phyloP scores from a whole-genome alignment of 1,284 basidiomycete genomes.

The Cryptococcus sp. region DNA sequence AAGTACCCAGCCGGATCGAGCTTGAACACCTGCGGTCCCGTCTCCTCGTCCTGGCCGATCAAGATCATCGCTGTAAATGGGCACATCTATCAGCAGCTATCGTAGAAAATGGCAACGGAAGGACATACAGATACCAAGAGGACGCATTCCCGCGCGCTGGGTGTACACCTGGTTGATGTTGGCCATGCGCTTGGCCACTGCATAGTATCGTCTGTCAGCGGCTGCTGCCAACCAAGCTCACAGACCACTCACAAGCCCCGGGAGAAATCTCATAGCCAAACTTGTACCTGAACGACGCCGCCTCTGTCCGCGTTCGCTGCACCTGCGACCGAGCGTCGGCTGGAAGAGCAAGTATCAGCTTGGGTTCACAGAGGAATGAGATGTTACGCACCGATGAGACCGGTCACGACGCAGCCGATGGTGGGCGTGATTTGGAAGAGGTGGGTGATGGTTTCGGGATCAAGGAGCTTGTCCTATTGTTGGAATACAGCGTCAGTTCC shows the following conservation, averaged over 20 bases:
- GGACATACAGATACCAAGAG: slow-evolving; percentile 78
- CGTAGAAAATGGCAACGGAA: not conserved
- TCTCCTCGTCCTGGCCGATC: slow-evolving; percentile 86
- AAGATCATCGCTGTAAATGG: slow-evolving; percentile 78
- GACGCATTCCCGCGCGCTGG: slow-evolving; percentile 94
- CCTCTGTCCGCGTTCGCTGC: slow-evolving; percentile 79
- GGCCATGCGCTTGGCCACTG: slow-evolving; percentile 83
- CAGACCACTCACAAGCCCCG: slow-evolving; percentile 59
- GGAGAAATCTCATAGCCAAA: slow-evolving; percentile 98
- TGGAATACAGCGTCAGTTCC: slow-evolving; percentile 1
- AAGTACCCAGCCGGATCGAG: slow-evolving; percentile 98
- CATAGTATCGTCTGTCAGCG: not conserved
- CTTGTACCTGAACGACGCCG: slow-evolving; percentile 93
- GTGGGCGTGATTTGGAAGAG: slow-evolving; percentile 93
- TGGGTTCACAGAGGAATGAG: not conserved
- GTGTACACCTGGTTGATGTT: slow-evolving; percentile 99
- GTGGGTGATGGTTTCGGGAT: slow-evolving; percentile 91
- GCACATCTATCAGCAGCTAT: not conserved
- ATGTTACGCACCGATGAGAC: slow-evolving; percentile 69
- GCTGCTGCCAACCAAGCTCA: not conserved
- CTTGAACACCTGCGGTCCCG: slow-evolving; percentile 92
- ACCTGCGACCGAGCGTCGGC: slow-evolving; percentile 94
- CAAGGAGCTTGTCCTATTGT: slow-evolving; percentile 89
- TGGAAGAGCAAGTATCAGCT: slow-evolving; percentile 41
- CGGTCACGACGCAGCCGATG: slow-evolving; percentile 98